Evolutionary conservation across 371 early-diverging fungal genomes (phyloP).

Genomic region (Mortierella sp.): DNA sequence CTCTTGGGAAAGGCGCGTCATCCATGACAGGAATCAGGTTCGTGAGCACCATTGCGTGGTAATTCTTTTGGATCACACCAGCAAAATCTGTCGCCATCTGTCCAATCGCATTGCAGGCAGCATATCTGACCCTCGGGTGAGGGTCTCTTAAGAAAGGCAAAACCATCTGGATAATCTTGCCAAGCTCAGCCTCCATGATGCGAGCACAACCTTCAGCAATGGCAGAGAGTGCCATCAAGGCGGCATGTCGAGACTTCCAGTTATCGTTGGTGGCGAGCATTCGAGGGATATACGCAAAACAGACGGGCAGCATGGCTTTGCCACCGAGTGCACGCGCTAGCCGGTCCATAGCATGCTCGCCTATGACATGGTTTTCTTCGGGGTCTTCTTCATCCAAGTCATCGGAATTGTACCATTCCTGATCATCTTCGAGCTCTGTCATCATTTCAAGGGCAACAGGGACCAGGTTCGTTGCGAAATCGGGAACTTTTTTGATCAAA

Average conservation of each 20-base stretch:
- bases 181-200: constrained; percentile 90
- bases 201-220: constrained; percentile 97
- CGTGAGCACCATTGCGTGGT: constrained; percentile 79
- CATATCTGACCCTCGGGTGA: constrained; percentile 96
- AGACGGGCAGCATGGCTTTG: constrained; percentile 85
- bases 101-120: constrained; percentile 95
- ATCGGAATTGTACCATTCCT: constrained; percentile 90
- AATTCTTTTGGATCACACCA: constrained; percentile 83
- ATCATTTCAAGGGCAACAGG: constrained; percentile 94
- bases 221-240: constrained; percentile 91
- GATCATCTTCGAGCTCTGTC: constrained; percentile 88
- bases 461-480: constrained; percentile 78
- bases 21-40: constrained; percentile 91
- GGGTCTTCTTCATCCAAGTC: constrained; percentile 90
- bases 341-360: constrained; percentile 96
- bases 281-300: constrained; percentile 89
- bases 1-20: constrained; percentile 72
- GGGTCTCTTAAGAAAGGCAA: constrained; percentile 87
- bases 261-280: constrained; percentile 83
- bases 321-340: constrained; percentile 91
- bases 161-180: constrained; percentile 83
- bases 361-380: constrained; percentile 87
- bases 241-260: constrained; percentile 95
- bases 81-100: constrained; percentile 98
- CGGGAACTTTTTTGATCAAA: constrained; percentile 85